Evolutionary conservation across 805 yeast genomes (phyloP), one percentile per base, ranked within the genome.

Genomic region (Torulaspora franciscae): DNA sequence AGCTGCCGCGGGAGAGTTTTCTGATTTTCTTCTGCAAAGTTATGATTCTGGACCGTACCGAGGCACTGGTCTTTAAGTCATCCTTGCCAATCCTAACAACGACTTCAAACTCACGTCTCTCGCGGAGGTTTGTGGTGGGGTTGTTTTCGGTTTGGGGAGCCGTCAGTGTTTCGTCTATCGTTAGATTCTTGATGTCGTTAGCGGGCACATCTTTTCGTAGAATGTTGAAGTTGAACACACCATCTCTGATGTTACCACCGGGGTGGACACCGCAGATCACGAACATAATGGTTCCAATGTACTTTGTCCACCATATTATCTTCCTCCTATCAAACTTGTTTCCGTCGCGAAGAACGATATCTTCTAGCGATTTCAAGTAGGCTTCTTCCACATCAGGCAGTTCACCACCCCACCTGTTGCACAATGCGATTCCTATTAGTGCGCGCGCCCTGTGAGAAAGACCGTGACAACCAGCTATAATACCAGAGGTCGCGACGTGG

Each of bases 321-420:
- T 73, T 66, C 42, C 74, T 76, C 47, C 71, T 62, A 25, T 71
- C 74, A 14, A 68, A 58, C 37, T 63, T 64, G 48, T 66, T 62
- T 3, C 74, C 73, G 36, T 68, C 72, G 40, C 76, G 70, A 43
- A 74, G 58, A 4, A 78, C 81, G 29, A 76, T 55, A 37, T 68
- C 72, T 52, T 77, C 80, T 29, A 79, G 59, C 6, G 68, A 66
- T 8, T 69, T 61, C 52, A 75, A 75, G 54, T 70, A 74, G 15
- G 51, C 61, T 43, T 71, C 75, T 50, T 79, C 81, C 37, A 68
- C 64, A 32, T 75, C 78, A 11, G 87, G 84, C 10, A 83, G 67
- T 50, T 82, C 88, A 3, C 85, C 87, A 28, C 91, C 91, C 91
- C 91, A 85, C 52, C 93, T 70, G 54, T 83, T 86, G 65, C 88